Evolutionary conservation across 2,329 filamentous ascomycete genomes (phyloP).

Genomic region (Trichophyton verrucosum): DNA sequence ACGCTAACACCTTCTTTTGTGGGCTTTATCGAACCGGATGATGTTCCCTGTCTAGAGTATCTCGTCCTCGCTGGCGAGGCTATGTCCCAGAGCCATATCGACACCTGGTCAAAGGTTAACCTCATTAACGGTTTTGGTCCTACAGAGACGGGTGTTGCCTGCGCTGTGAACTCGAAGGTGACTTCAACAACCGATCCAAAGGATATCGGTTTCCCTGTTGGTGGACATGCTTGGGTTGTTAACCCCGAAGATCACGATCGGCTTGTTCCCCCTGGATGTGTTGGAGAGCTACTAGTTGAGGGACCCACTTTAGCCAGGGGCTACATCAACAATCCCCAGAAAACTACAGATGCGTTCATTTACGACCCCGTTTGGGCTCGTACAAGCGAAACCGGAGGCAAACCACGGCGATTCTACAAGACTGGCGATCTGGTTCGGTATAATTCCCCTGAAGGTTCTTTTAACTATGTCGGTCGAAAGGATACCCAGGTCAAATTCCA

Average conservation of each 20-base stretch:
- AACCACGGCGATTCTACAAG: slow-evolving; percentile 27
- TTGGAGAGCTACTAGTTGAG: slow-evolving; percentile 29
- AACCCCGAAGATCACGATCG: slow-evolving; percentile 28
- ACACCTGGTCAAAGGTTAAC: slow-evolving; percentile 26
- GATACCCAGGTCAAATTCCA: slow-evolving; percentile 57
- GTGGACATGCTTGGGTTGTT: slow-evolving; percentile 29
- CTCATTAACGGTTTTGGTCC: slow-evolving; percentile 36
- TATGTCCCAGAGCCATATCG: slow-evolving; percentile 35
- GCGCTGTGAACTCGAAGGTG: slow-evolving; percentile 24
- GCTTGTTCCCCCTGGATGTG: slow-evolving; percentile 31
- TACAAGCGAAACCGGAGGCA: background rate
- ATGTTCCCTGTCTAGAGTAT: slow-evolving; percentile 32
- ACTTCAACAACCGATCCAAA: slow-evolving; percentile 22
- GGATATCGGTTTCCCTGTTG: slow-evolving; percentile 26
- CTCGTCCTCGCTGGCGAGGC: slow-evolving; percentile 37
- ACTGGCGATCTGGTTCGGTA: slow-evolving; percentile 31
- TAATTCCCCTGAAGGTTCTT: slow-evolving; percentile 24
- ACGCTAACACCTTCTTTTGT: slow-evolving; percentile 51
- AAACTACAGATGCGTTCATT: slow-evolving; percentile 48
- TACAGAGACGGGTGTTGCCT: slow-evolving; percentile 29
- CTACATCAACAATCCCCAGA: slow-evolving; percentile 47
- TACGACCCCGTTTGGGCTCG: slow-evolving; percentile 43
- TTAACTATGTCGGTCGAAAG: slow-evolving; percentile 45
- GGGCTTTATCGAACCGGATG: slow-evolving; percentile 31
- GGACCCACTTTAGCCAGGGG: slow-evolving; percentile 49